These are phyloP conservation scores for Phytophthora megakarya DNA, from an alignment of 352 stramenopile genomes.

Conservation along the genomic window DNA sequence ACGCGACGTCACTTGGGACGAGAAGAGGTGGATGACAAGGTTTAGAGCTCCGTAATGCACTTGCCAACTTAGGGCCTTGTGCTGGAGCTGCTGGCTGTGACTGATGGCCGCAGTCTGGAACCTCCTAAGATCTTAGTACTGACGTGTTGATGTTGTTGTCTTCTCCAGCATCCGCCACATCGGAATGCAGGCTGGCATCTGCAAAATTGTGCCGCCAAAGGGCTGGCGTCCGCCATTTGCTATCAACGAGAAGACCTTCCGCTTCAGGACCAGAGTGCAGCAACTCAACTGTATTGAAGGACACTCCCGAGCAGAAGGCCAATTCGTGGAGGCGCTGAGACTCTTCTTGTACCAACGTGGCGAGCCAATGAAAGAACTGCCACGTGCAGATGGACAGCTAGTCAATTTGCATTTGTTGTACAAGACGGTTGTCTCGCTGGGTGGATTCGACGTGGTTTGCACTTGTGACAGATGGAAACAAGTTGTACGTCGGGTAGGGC, in stretches of 20 bases:
- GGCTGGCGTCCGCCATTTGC: constrained; percentile 93
- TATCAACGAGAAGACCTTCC: constrained; percentile 85
- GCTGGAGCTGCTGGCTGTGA: background rate
- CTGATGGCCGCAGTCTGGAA: background rate
- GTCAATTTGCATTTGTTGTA: constrained; percentile 75
- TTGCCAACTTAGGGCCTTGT: background rate
- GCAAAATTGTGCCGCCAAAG: constrained; percentile 97
- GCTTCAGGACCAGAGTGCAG: constrained; percentile 96
- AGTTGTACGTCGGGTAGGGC: constrained; percentile 67
- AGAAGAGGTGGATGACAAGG: constrained; percentile 7
- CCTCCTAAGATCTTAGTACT: background rate
- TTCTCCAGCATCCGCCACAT: constrained; percentile 81
- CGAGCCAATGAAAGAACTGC: constrained; percentile 79
- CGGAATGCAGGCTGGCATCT: constrained; percentile 95
- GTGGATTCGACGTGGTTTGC: constrained; percentile 58
- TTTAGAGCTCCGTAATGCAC: background rate
- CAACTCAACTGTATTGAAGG: constrained; percentile 93
- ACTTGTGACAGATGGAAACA: constrained; percentile 45
- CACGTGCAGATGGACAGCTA: constrained; percentile 70
- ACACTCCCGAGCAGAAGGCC: constrained; percentile 74
- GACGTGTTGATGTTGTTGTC: background rate
- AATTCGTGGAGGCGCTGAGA: constrained; percentile 80
- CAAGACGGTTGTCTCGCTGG: constrained; percentile 60
- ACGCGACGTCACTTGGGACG: constrained; percentile 9
- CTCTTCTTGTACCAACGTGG: constrained; percentile 85